A percentile compares a stretch with the other conserved stretches of the same genome.
Conservation (phyloP, 305 asterid genomes). For the Fraxinus sp. region DNA sequence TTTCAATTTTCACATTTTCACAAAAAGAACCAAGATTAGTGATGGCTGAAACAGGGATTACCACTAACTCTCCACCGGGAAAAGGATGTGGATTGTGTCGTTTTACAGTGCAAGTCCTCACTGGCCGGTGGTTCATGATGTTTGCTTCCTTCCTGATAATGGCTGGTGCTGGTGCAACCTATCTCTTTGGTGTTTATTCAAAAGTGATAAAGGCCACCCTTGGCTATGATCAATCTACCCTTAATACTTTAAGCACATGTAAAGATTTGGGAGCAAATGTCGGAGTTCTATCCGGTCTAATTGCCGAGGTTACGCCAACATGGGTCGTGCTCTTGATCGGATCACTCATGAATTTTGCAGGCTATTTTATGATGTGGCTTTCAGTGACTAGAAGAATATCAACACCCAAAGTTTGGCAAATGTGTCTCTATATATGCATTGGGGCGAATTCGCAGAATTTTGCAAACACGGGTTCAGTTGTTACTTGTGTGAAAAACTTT, state of each 20-base stretch:
- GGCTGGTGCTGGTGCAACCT: slow-evolving; percentile 52
- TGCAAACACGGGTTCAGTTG: slow-evolving; percentile 50
- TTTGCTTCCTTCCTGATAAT: slow-evolving; percentile 46
- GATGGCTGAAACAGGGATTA: not conserved
- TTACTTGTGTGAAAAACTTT: slow-evolving; percentile 48
- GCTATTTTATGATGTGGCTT: slow-evolving; percentile 47
- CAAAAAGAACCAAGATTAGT: not conserved
- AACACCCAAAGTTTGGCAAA: slow-evolving; percentile 41
- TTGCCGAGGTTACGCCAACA: slow-evolving; percentile 42
- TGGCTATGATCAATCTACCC: slow-evolving; percentile 50
- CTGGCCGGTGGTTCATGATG: slow-evolving; percentile 54
- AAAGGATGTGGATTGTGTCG: slow-evolving; percentile 6
- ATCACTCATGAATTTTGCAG: slow-evolving; percentile 33
- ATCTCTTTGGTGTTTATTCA: slow-evolving; percentile 46
- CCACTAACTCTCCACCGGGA: not conserved
- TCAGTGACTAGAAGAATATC: slow-evolving; percentile 35
- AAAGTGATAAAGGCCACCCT: slow-evolving; percentile 40
- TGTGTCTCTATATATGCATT: slow-evolving; percentile 37
- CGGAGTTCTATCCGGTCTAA: slow-evolving; percentile 44
- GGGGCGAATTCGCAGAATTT: slow-evolving; percentile 49
- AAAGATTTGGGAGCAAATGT: slow-evolving; percentile 50
- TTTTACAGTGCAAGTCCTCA: slow-evolving; percentile 31
- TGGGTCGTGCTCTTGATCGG: slow-evolving; percentile 48
- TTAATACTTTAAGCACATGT: slow-evolving; percentile 35
- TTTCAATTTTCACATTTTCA: not conserved